These are phyloP conservation scores for Bretschneidera sinensis DNA, from an alignment of 345 rosid genomes.

Conservation along the genomic window DNA sequence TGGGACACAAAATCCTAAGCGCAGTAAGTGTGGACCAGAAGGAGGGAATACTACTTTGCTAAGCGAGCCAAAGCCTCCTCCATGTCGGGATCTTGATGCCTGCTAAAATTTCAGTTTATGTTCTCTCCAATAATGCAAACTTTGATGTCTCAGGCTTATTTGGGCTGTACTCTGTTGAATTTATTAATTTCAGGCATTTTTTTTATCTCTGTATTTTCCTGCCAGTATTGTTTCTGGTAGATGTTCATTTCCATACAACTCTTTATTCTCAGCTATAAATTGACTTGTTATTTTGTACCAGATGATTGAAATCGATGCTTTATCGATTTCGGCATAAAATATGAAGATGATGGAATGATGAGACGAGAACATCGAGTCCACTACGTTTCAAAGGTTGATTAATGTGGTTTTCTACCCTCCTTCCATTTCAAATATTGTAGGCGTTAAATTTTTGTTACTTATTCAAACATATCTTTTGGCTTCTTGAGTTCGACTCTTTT, in stretches of 20 bases:
- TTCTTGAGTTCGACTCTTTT: too few species aligned
- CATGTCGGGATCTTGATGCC: slow-evolving; percentile 88
- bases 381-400: too few species aligned
- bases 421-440: too few species aligned
- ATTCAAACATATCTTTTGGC: too few species aligned
- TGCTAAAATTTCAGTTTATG: slow-evolving; percentile 41
- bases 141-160: slow-evolving; percentile 22
- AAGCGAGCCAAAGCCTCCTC: slow-evolving; percentile 79
- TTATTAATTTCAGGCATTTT: slow-evolving; percentile 13
- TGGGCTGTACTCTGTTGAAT: slow-evolving; percentile 19
- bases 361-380: too few species aligned
- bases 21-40: slow-evolving; percentile 85
- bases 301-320: slow-evolving; percentile 8
- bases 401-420: too few species aligned
- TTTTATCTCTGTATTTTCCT: slow-evolving; percentile 14
- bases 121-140: slow-evolving; percentile 42
- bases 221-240: slow-evolving; percentile 25
- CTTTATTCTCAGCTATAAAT: slow-evolving; percentile 18
- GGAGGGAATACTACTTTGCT: slow-evolving; percentile 89
- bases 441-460: too few species aligned
- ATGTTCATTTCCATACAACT: slow-evolving; percentile 12
- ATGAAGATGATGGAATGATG: neutral
- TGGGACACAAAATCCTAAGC: slow-evolving; percentile 89
- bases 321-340: neutral
- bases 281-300: slow-evolving; percentile 1